These are phyloP conservation scores for Podospora comata DNA, from an alignment of 495 filamentous ascomycete species.

Conservation along the genomic window DNA sequence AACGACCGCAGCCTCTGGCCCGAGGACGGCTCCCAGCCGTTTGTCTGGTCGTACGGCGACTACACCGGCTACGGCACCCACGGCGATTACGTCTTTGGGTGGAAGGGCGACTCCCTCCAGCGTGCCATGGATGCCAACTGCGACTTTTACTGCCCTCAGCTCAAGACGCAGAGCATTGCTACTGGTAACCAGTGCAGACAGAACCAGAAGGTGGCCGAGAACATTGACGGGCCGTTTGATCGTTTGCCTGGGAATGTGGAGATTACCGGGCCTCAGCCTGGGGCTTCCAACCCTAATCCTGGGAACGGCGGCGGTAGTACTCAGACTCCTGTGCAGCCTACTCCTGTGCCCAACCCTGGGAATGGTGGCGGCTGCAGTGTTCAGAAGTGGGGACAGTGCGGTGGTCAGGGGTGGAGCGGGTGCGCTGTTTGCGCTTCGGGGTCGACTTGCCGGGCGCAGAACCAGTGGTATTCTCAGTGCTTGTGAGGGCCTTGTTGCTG, in stretches of 20 bases:
- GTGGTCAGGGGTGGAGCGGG: conserved; percentile 21
- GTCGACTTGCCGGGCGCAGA: conserved; percentile 22
- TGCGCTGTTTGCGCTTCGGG: conserved; percentile 17
- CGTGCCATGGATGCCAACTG: conserved; percentile 41
- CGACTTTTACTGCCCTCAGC: conserved; percentile 3
- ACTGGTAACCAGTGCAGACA: conserved; percentile 36
- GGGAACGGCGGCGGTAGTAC: not conserved
- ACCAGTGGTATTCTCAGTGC: conserved; percentile 48
- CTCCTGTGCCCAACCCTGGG: conserved; percentile 4
- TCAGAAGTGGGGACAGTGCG: conserved; percentile 17
- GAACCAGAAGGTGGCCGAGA: conserved; percentile 33
- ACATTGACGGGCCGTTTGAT: conserved; percentile 37
- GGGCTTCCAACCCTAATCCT: conserved; percentile 9
- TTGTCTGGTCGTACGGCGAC: conserved; percentile 48
- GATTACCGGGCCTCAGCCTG: conserved; percentile 23
- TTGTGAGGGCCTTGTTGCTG: conserved; percentile 26
- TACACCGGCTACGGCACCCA: conserved; percentile 41
- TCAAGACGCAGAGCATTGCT: conserved; percentile 27
- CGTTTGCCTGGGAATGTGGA: conserved; percentile 17
- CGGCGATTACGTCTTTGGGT: conserved; percentile 44
- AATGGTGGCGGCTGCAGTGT: conserved; percentile 9
- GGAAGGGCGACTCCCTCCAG: conserved; percentile 42
- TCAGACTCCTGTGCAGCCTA: not conserved
- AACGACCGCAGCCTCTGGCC: conserved; percentile 42
- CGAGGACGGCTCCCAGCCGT: conserved; percentile 44